Conservation (phyloP, 140 eudicot genomes). For the Erigeron philadelphicus region DNA sequence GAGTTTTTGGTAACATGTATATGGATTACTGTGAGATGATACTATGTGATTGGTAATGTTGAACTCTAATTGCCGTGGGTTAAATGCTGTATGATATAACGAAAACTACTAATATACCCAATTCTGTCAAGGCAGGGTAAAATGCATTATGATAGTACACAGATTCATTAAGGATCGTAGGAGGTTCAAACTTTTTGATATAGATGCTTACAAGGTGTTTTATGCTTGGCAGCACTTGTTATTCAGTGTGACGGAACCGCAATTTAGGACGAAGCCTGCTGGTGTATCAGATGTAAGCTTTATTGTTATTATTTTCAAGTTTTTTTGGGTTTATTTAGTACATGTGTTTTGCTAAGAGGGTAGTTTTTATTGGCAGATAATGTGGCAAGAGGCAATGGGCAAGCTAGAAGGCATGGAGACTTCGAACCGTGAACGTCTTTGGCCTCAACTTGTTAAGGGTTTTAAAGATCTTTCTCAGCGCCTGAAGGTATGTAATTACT, state of each 20-base stretch:
- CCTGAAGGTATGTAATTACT: slow-evolving; percentile 50
- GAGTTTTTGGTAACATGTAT: too few relatives aligned
- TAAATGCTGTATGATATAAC: too few relatives aligned
- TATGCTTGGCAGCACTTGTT: slow-evolving; percentile 64
- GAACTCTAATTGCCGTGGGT: too few relatives aligned
- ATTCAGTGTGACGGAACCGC: slow-evolving; percentile 92
- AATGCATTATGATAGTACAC: not conserved
- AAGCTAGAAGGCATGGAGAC: slow-evolving; percentile 95
- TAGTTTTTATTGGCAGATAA: slow-evolving; percentile 69
- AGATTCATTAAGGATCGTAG: too few relatives aligned
- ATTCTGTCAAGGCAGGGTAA: too few relatives aligned
- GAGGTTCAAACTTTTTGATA: not conserved
- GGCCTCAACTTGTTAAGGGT: slow-evolving; percentile 96
- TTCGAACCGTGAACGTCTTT: slow-evolving; percentile 79
- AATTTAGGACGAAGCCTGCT: slow-evolving; percentile 71
- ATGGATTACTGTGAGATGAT: too few relatives aligned
- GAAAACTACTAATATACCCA: too few relatives aligned
- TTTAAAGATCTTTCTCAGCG: slow-evolving; percentile 97
- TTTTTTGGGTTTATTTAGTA: not conserved
- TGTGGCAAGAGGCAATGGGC: slow-evolving; percentile 97
- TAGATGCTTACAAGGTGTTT: not conserved
- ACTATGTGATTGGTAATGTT: too few relatives aligned
- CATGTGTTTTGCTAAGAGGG: slow-evolving; percentile 26
- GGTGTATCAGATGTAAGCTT: slow-evolving; percentile 94
- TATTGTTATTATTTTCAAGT: not conserved